These are phyloP conservation scores for Ilyonectria sp. DNA, from an alignment of 2,329 filamentous ascomycete species.

Conservation along the genomic window DNA sequence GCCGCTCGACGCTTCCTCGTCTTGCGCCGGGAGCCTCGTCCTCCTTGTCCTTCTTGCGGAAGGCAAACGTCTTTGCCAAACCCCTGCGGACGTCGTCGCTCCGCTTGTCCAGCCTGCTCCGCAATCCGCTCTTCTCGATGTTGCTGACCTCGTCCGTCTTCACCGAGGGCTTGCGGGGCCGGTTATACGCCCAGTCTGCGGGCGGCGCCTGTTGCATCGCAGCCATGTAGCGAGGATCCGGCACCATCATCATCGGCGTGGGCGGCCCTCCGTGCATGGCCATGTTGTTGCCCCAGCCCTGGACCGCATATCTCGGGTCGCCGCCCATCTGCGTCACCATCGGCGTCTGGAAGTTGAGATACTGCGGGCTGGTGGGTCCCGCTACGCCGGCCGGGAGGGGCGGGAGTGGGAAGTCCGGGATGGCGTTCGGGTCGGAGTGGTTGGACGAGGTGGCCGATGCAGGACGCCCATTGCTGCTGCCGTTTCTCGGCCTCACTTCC, in stretches of 20 bases:
- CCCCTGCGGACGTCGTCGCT: slow-evolving; percentile 70
- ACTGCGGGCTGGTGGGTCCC: slow-evolving; percentile 60
- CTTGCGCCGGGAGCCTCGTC: slow-evolving; percentile 29
- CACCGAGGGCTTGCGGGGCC: slow-evolving; percentile 60
- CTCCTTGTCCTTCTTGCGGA: slow-evolving; percentile 65
- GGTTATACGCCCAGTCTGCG: slow-evolving; percentile 59
- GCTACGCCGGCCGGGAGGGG: slow-evolving; percentile 51
- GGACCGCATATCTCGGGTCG: slow-evolving; percentile 23
- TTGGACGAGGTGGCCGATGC: slow-evolving; percentile 58
- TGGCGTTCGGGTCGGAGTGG: slow-evolving; percentile 52
- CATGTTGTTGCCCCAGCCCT: slow-evolving; percentile 19
- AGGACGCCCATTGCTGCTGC: slow-evolving; percentile 44
- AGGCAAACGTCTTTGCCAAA: slow-evolving; percentile 67
- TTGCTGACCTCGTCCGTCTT: slow-evolving; percentile 66
- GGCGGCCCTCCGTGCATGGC: slow-evolving; percentile 17
- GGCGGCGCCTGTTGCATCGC: slow-evolving; percentile 42
- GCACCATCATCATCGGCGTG: slow-evolving; percentile 36
- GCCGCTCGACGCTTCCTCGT: slow-evolving; percentile 37
- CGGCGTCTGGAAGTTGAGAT: slow-evolving; percentile 51
- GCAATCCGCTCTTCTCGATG: slow-evolving; percentile 69
- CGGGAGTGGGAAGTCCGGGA: slow-evolving; percentile 57
- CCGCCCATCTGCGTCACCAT: slow-evolving; percentile 24
- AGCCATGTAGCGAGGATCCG: slow-evolving; percentile 45
- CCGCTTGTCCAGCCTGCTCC: slow-evolving; percentile 67
- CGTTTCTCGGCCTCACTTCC: slow-evolving; percentile 59